Conservation (phyloP, 148 eudicot species). For the Euryodendron excelsum region DNA sequence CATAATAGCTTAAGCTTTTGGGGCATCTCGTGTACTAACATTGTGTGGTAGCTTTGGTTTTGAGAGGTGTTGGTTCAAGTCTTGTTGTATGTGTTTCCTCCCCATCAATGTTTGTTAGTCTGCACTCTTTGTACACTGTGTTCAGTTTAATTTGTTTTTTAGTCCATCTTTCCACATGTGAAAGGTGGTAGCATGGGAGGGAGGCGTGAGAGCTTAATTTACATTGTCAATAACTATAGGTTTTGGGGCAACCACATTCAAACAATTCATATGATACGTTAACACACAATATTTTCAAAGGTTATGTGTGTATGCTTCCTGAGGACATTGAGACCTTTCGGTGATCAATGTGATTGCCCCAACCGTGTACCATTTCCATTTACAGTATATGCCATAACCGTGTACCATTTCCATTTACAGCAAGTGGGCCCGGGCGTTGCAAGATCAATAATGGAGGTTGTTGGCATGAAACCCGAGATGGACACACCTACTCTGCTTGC, state of each 20-base stretch:
- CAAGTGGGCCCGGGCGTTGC: constrained; percentile 92
- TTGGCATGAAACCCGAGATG: constrained; percentile 84
- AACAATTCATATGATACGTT: neutral
- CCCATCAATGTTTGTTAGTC: neutral
- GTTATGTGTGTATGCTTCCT: neutral
- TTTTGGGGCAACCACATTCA: neutral
- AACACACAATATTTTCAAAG: neutral
- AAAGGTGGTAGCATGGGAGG: neutral
- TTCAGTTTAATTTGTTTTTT: neutral
- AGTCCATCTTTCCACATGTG: neutral
- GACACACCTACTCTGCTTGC: constrained; percentile 78
- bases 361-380: constrained; percentile 7
- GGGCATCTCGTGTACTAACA: too few relatives aligned
- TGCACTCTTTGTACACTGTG: neutral
- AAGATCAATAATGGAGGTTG: constrained; percentile 88
- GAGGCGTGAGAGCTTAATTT: neutral
- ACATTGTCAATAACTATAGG: neutral
- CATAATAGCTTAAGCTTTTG: too few relatives aligned
- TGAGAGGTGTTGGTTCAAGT: neutral
- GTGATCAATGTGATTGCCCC: neutral
- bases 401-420: constrained; percentile 36
- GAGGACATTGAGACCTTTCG: too few relatives aligned
- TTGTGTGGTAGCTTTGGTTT: neutral
- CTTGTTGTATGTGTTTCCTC: neutral
- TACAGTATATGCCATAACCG: constrained; percentile 31